Evolutionary conservation across 768 basidiomycete genomes (phyloP).

Genomic region (Phanerochaete carnosa): DNA sequence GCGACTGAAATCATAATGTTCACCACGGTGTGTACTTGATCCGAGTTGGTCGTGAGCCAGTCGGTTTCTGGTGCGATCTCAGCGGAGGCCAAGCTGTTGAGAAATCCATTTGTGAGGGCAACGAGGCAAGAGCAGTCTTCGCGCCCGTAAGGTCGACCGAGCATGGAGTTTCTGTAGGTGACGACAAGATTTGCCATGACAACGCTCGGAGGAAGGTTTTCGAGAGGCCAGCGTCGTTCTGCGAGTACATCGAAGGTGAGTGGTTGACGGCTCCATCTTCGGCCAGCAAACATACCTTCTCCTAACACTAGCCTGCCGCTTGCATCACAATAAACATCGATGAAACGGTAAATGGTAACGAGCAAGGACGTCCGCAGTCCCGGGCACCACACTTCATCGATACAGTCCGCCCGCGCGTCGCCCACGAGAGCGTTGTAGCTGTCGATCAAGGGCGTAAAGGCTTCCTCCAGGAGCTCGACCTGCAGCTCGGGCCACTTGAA

Average conservation of each 20-base stretch:
- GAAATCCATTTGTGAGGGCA: neutral
- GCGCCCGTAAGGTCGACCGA: neutral
- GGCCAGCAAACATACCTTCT: neutral
- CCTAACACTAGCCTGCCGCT: neutral
- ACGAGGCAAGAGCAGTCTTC: conserved; percentile 1
- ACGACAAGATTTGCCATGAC: neutral
- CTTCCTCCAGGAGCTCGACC: neutral
- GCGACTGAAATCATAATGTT: neutral
- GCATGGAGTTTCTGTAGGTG: neutral
- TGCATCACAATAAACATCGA: neutral
- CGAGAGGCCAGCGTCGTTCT: too few species aligned
- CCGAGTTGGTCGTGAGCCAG: neutral
- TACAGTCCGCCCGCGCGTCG: neutral
- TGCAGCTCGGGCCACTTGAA: neutral
- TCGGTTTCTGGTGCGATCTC: neutral
- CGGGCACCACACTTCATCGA: neutral
- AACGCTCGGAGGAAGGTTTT: neutral
- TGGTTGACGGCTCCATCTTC: neutral
- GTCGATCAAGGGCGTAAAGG: neutral
- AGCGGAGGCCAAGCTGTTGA: neutral
- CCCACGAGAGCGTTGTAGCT: neutral
- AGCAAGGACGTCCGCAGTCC: neutral
- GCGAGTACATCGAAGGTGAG: too few species aligned
- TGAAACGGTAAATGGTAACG: neutral
- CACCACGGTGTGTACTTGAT: neutral